A percentile compares a stretch with the other conserved stretches of the same genome.
phyloP scores from a whole-genome alignment of 225 moss, liverwort and hornwort species.

The Antitrichia curtipendula region DNA sequence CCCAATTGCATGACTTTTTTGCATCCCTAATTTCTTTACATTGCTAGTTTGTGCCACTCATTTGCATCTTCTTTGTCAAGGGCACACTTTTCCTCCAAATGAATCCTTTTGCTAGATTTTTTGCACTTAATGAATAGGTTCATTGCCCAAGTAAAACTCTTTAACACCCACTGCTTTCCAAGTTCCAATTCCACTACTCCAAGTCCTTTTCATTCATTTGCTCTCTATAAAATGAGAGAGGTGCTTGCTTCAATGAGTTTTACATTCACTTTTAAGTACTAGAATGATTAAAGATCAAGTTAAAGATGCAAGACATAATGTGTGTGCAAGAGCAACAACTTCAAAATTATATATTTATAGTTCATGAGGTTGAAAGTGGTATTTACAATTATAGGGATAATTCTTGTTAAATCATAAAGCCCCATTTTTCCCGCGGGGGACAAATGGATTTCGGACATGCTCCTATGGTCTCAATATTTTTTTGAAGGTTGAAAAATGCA shows the following conservation, averaged over 20 bases:
- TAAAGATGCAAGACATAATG: not conserved
- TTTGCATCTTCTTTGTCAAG: not conserved
- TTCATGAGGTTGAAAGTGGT: not conserved
- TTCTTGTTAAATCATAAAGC: no score
- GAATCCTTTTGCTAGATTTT: not conserved
- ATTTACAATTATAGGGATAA: not conserved
- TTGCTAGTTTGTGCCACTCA: accelerated
- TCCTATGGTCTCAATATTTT: no score
- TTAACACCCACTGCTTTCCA: no score
- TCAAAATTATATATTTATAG: not conserved
- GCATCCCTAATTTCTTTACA: not conserved
- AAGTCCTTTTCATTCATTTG: not conserved
- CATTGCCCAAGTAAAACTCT: not conserved
- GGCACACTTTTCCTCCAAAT: no score
- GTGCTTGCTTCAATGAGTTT: not conserved
- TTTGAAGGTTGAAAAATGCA: no score
- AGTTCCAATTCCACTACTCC: not conserved
- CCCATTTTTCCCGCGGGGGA: no score
- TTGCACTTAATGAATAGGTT: no score
- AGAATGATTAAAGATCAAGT: no score
- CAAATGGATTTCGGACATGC: no score
- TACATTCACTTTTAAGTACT: not conserved
- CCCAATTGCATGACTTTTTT: not conserved
- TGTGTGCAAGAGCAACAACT: not conserved
- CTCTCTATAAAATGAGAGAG: not conserved